phyloP scores from a whole-genome alignment of 495 filamentous ascomycete species.

The Annulohypoxylon nitens region DNA sequence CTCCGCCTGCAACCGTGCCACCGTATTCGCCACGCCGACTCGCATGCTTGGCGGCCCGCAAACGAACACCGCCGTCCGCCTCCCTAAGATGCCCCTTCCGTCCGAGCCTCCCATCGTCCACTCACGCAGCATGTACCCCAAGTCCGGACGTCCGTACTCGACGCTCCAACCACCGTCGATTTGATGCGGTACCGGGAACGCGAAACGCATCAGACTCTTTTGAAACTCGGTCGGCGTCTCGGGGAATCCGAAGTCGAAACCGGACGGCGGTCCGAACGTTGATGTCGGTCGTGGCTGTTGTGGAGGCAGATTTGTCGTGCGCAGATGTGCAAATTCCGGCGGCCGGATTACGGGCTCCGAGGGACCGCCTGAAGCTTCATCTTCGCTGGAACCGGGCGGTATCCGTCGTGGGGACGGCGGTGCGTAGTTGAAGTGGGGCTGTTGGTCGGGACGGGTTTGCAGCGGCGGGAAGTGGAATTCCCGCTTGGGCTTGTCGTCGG shows the following conservation, averaged over 20 bases:
- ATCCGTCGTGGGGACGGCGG: constrained; percentile 57
- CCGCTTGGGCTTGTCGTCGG: constrained; percentile 54
- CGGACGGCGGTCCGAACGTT: constrained; percentile 61
- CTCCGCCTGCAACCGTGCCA: constrained; percentile 83
- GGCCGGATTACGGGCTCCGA: constrained; percentile 47
- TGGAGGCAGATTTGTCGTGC: constrained; percentile 57
- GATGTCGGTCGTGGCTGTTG: constrained; percentile 54
- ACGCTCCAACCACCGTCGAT: constrained; percentile 87
- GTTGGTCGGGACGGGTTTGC: constrained; percentile 52
- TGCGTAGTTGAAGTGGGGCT: constrained; percentile 67
- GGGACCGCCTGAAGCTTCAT: constrained; percentile 15
- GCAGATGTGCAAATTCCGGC: constrained; percentile 66
- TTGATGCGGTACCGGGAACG: constrained; percentile 75
- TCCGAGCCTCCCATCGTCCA: constrained; percentile 73
- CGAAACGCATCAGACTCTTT: constrained; percentile 87
- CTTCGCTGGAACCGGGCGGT: constrained; percentile 22
- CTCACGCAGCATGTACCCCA: constrained; percentile 84
- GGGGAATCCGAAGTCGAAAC: constrained; percentile 82
- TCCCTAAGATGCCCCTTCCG: constrained; percentile 76
- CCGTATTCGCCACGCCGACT: constrained; percentile 83
- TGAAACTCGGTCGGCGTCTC: constrained; percentile 81
- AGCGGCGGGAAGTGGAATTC: constrained; percentile 69
- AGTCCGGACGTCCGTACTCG: constrained; percentile 92
- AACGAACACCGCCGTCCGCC: constrained; percentile 90
- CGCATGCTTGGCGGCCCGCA: constrained; percentile 91